A percentile compares a stretch with the other conserved stretches of the same genome.
These are phyloP conservation scores for Verticillium isaacii DNA, from an alignment of 2,329 filamentous ascomycete species.

Conservation along the genomic window DNA sequence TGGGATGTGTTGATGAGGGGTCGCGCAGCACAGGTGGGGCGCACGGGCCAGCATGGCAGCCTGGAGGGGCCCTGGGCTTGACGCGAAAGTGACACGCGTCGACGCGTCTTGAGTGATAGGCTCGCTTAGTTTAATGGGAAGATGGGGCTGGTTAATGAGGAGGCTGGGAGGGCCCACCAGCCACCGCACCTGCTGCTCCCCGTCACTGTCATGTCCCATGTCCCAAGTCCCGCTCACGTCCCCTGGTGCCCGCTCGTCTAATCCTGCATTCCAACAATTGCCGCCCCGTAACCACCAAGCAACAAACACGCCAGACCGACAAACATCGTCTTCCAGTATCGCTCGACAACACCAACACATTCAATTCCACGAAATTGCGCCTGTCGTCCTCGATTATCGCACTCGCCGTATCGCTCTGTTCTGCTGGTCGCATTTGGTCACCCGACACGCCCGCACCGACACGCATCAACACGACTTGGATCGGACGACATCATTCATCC, in stretches of 20 bases:
- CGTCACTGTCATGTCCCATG: neutral
- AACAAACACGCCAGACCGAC: neutral
- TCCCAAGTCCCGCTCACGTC: neutral
- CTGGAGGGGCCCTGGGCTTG: neutral
- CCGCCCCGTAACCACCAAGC: neutral
- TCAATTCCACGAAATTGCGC: neutral
- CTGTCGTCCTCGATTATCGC: neutral
- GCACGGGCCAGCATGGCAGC: neutral
- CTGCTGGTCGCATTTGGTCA: neutral
- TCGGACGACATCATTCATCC: neutral
- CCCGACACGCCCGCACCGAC: neutral
- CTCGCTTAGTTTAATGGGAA: neutral
- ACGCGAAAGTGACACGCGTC: slow-evolving; percentile 13
- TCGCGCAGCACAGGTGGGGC: neutral
- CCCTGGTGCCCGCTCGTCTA: neutral
- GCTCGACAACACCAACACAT: neutral
- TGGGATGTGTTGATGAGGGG: slow-evolving; percentile 1
- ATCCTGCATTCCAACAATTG: neutral
- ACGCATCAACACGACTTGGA: neutral
- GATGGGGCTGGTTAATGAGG: neutral
- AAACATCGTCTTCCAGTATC: neutral
- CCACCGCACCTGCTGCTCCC: neutral
- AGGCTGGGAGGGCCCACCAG: neutral
- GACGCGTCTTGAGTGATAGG: neutral
- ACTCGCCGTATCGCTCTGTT: neutral